phyloP scores from a whole-genome alignment of 768 basidiomycete species.

The Russula dissimulans region DNA sequence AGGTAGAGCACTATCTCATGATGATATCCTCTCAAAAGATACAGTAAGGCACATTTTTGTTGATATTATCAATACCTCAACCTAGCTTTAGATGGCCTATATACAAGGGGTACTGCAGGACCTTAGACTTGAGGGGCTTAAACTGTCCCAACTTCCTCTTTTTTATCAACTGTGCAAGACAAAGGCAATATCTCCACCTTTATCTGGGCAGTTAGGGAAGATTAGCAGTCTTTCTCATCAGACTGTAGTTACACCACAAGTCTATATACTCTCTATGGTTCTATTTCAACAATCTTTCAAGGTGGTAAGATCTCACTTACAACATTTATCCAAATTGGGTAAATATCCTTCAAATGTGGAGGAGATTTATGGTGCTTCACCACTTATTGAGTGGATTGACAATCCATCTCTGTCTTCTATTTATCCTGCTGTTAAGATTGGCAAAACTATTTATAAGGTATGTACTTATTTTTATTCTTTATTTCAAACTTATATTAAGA shows the following conservation, averaged over 20 bases:
- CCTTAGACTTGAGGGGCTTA: background rate
- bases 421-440: conserved; percentile 36
- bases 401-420: background rate
- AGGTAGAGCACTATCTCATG: background rate
- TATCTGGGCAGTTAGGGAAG: background rate
- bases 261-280: background rate
- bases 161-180: background rate
- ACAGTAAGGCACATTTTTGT: background rate
- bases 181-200: background rate
- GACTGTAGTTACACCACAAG: conserved; percentile 10
- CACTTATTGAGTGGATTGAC: conserved; percentile 16
- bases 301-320: background rate
- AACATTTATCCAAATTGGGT: background rate
- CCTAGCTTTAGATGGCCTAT: background rate
- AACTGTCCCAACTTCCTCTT: background rate
- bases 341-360: background rate
- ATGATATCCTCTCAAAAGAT: background rate
- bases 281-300: conserved; percentile 5
- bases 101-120: background rate
- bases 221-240: background rate
- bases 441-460: conserved; percentile 50
- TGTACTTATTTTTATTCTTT: conserved; percentile 24
- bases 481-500: background rate
- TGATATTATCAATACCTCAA: background rate
- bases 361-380: conserved; percentile 26